A percentile compares a stretch with the other conserved stretches of the same genome.
Evolutionary conservation across 2,329 filamentous ascomycete species (phyloP).

Genomic region (Colletotrichum sp.): DNA sequence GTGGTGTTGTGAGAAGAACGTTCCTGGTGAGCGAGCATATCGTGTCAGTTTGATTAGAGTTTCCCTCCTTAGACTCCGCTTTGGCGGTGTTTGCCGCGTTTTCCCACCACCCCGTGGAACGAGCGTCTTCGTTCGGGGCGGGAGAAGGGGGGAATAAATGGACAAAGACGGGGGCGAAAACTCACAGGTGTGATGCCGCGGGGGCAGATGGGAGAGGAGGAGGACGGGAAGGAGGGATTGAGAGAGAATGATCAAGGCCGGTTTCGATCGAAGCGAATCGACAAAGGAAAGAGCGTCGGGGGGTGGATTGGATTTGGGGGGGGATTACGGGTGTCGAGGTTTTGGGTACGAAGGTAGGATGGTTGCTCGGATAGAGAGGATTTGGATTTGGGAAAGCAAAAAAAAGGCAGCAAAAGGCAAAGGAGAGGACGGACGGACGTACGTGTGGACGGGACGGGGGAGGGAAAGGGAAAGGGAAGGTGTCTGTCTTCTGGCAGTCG

Average conservation of each 20-base stretch:
- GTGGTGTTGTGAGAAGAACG: conserved; percentile 13
- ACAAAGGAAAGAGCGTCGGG: conserved; percentile 25
- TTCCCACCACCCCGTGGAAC: conserved; percentile 16
- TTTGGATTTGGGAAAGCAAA: conserved; percentile 23
- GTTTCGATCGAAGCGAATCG: conserved; percentile 24
- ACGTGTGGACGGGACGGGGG: conserved; percentile 2
- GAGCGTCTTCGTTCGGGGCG: conserved; percentile 6
- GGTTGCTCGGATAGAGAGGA: conserved; percentile 18
- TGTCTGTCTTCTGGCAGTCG: not conserved
- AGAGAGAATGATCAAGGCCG: conserved; percentile 15
- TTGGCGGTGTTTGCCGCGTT: conserved; percentile 20
- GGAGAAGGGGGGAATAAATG: conserved; percentile 18
- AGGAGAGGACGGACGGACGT: conserved; percentile 20
- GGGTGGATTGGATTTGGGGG: conserved; percentile 8
- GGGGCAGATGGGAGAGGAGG: conserved; percentile 1
- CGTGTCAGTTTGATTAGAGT: conserved; percentile 25
- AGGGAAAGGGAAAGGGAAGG: conserved; percentile 11
- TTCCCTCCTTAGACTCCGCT: conserved; percentile 22
- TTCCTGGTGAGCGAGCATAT: conserved; percentile 20
- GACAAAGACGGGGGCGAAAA: conserved; percentile 7
- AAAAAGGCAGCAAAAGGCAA: conserved; percentile 16
- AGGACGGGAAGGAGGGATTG: not conserved
- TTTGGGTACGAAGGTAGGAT: conserved; percentile 7
- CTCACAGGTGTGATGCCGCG: conserved; percentile 11
- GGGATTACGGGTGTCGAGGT: conserved; percentile 15